Evolutionary conservation across 2,329 filamentous ascomycete genomes (phyloP).

Genomic region (Colletotrichum brevisporum): DNA sequence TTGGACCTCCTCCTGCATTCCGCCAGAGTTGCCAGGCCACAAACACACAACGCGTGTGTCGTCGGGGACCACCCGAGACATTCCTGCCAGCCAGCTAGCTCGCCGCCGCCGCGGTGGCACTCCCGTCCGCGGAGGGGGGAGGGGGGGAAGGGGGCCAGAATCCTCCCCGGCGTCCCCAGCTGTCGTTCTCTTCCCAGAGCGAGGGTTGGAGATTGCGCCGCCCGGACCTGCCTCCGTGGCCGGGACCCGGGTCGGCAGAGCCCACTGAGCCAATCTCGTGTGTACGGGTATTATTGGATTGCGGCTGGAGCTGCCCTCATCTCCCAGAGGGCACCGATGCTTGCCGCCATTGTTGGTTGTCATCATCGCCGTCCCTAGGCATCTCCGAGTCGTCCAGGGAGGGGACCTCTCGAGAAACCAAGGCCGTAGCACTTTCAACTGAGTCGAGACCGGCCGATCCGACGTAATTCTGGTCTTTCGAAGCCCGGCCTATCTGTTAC

Average conservation of each 20-base stretch:
- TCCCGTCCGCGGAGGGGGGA: not conserved
- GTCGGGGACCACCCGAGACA: slow-evolving; percentile 21
- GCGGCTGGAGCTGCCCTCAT: slow-evolving; percentile 24
- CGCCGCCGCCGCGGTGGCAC: slow-evolving; percentile 4
- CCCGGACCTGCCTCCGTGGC: slow-evolving; percentile 4
- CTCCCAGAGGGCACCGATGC: slow-evolving; percentile 8
- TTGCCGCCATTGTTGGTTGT: not conserved
- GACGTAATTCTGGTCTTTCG: not conserved
- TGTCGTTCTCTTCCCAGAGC: not conserved
- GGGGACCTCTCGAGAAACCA: too few relatives aligned
- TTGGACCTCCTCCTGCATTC: slow-evolving; percentile 14
- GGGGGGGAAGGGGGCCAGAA: not conserved
- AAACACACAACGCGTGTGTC: not conserved
- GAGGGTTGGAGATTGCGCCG: slow-evolving; percentile 20
- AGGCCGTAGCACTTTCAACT: not conserved
- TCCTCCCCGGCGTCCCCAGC: not conserved
- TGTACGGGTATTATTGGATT: slow-evolving; percentile 12
- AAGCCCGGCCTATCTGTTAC: slow-evolving; percentile 15
- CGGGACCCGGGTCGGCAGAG: slow-evolving; percentile 6
- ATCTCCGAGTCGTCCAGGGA: slow-evolving; percentile 13
- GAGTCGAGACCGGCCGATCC: slow-evolving; percentile 11
- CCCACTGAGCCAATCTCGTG: slow-evolving; percentile 30
- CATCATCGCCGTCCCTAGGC: not conserved
- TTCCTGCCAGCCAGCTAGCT: slow-evolving; percentile 3
- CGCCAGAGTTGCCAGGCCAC: slow-evolving; percentile 20